These are phyloP conservation scores for Hyphodiscus sp. DNA, from an alignment of 2,329 filamentous ascomycete species.

Conservation along the genomic window DNA sequence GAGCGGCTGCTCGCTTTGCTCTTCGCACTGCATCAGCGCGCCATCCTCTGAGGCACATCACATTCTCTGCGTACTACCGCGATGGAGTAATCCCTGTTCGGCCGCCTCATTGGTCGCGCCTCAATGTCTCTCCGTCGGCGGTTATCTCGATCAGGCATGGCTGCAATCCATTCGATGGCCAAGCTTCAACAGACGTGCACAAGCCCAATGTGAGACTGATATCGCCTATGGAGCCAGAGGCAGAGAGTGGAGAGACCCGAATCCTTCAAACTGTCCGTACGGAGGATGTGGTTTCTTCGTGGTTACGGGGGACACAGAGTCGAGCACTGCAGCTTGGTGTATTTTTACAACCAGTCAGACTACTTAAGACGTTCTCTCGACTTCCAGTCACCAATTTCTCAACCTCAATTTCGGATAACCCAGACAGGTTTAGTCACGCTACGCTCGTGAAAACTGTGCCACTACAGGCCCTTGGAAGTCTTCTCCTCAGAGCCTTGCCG, in stretches of 20 bases:
- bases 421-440: too few relatives aligned
- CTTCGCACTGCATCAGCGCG: slow-evolving; percentile 19
- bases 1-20: slow-evolving; percentile 23
- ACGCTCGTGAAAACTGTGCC: slow-evolving; percentile 4
- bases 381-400: slow-evolving; percentile 1
- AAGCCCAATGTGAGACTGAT: neutral
- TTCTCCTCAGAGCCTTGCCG: slow-evolving; percentile 3
- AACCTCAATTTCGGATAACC: neutral
- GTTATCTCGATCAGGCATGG: slow-evolving; percentile 29
- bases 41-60: slow-evolving; percentile 23
- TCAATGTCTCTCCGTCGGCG: slow-evolving; percentile 23
- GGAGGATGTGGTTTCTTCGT: slow-evolving; percentile 2
- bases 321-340: neutral
- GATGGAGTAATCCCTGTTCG: slow-evolving; percentile 20
- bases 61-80: slow-evolving; percentile 24
- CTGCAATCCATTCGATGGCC: slow-evolving; percentile 15
- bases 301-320: neutral
- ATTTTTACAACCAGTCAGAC: slow-evolving; percentile 10
- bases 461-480: slow-evolving; percentile 13
- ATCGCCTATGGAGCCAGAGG: neutral
- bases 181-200: slow-evolving; percentile 11
- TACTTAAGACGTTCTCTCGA: slow-evolving; percentile 9
- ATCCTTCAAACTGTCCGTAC: too few relatives aligned
- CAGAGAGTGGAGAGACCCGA: neutral
- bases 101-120: slow-evolving; percentile 22